Base-by-base conservation (phyloP, 805 yeast species). In the Myxozyma udenii region DNA sequence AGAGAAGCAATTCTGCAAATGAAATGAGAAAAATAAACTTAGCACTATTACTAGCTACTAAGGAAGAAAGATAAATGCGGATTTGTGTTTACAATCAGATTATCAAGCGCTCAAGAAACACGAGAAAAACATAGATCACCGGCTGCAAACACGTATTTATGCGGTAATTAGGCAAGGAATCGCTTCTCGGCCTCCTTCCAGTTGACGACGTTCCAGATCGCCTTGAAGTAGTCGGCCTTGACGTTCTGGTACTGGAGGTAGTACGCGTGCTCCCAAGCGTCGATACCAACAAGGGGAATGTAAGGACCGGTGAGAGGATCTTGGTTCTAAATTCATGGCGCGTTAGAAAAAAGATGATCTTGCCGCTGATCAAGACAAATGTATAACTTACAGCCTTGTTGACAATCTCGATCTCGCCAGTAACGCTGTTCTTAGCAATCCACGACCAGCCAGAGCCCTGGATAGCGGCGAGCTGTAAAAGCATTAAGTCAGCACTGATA, bases 391-490 rank as follows among this genome's bases (percentile, higher is more conserved):
- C 56, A 18, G 80, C 75, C 61, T 87, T 85, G 69, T 86, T 85
- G 50, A 87, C 84, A 50, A 88, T 84, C 60, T 86, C 95, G 62
- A 88, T 68, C 44, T 83, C 79, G 62, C 85, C 87, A 62, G 82
- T 82, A 32, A 78, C 83, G 66, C 79, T 76, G 77, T 87, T 85
- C 78, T 85, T 85, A 63, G 82, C 95, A 59, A 88, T 75, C 76
- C 90, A 88, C 28, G 93, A 93, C 96, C 96, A 88, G 41, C 96
- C 96, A 4, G 95, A 85, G 67, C 96, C 96, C 73, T 88, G 96
- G 63, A 88, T 78, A 51, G 93, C 93, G 33, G 95, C 95, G 64
- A 88, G 73, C 67, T 81, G 45, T 11, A 39, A 9, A 41, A 21
- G 23, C 4, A 22, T 18, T 3, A 4, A 39, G 46, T 37, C 32